These are phyloP conservation scores for Daldinia childiae DNA, from an alignment of 495 filamentous ascomycete genomes.

Conservation along the genomic window DNA sequence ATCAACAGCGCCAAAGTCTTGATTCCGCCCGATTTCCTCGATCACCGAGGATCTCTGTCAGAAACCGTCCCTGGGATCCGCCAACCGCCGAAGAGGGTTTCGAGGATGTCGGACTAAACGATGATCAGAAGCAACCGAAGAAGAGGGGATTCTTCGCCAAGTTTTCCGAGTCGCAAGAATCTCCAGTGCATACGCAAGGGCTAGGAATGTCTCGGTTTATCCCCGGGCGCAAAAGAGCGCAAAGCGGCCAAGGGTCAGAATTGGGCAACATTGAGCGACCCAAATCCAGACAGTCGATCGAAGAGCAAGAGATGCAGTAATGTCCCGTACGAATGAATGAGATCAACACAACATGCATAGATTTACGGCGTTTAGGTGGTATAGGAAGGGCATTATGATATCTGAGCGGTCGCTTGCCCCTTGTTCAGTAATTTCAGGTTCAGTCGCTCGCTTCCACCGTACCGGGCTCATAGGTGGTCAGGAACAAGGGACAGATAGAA, in stretches of 20 bases:
- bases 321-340: slow-evolving; percentile 22
- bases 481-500: slow-evolving; percentile 23
- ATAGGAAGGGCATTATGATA: slow-evolving; percentile 40
- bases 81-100: slow-evolving; percentile 79
- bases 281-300: slow-evolving; percentile 42
- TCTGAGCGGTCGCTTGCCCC: slow-evolving; percentile 44
- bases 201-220: slow-evolving; percentile 70
- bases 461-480: slow-evolving; percentile 34
- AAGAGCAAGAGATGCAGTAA: slow-evolving; percentile 51
- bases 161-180: slow-evolving; percentile 71
- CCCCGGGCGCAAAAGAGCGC: slow-evolving; percentile 75
- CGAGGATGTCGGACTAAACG: slow-evolving; percentile 89
- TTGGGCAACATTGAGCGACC: slow-evolving; percentile 64
- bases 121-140: slow-evolving; percentile 73
- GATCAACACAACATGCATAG: slow-evolving; percentile 32
- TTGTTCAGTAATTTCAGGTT: slow-evolving; percentile 21
- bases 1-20: slow-evolving; percentile 76
- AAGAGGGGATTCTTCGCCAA: slow-evolving; percentile 86
- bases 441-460: slow-evolving; percentile 36
- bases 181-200: slow-evolving; percentile 51
- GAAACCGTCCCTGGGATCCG: slow-evolving; percentile 60
- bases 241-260: slow-evolving; percentile 78
- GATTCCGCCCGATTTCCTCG: slow-evolving; percentile 73
- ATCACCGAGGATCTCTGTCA: slow-evolving; percentile 62
- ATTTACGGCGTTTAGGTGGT: slow-evolving; percentile 41